Base-by-base conservation (phyloP, 495 filamentous ascomycete genomes). In the Elaphomyces granulatus region DNA sequence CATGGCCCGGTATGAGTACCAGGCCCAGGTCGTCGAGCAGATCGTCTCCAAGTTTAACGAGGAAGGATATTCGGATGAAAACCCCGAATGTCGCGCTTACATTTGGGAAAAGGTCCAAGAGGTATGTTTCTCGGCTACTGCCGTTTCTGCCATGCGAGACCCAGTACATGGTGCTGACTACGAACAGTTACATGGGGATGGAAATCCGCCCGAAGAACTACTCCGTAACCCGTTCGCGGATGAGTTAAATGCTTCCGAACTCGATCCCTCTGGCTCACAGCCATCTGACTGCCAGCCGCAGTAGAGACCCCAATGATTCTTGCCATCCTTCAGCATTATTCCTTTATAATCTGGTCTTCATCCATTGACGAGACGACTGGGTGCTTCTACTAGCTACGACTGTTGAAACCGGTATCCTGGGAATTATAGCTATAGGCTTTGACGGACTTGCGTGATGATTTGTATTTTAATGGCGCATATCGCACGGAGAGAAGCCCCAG, bases 41-140 rank as follows among this genome's bases (percentile, higher is more conserved):
- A 95, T 98, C 56, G 84, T 94, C 45, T 59, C 54, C 45, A 87
- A 81, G 55, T 98, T 98, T 54, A 85, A 98, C 56, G 69, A 79
- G 52, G 59, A 66, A 19, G 70, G 62, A 1, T 98, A 88, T 59
- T 70, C 71, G 14, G 90, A 98, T 66, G 71, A 78, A 30, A 84
- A 92, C 63, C 59, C 76, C 16, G 69, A 71, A 35, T 85, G 92
- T 66, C 67, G 87, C 44, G 84, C 93, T 60, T 94, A 83, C 63
- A 87, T 98, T 50, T 85, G 94, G 49, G 87, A 94, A 51, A 75
- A 79, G 53, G 96, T 98, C 90, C 90, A 98, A 53, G 84, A 87
- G 75, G 90, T 94, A 55, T 54, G 73, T 56, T 35, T 37, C 9
- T 18, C 20, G 17, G 28, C 14, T 38, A 20, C 10, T 45, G n/a